A percentile compares a stretch with the other conserved stretches of the same genome.
phyloP scores from a whole-genome alignment of 768 basidiomycete species.

The Lactarius sp. region DNA sequence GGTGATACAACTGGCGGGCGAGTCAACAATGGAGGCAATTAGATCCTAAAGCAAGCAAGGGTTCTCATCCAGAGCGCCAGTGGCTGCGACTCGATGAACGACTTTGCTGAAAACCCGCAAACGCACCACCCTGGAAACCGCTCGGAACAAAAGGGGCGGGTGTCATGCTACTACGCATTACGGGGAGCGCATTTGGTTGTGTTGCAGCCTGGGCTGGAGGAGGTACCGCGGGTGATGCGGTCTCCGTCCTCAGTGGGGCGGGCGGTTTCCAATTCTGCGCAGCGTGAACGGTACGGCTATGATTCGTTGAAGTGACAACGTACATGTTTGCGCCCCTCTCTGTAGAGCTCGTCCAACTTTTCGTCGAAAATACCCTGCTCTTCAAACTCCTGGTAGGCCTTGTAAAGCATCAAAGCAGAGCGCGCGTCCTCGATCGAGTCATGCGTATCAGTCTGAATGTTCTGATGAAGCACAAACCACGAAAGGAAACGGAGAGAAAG shows the following conservation, averaged over 20 bases:
- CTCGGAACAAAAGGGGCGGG: conserved; percentile 16
- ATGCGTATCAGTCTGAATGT: conserved; percentile 91
- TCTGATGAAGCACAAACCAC: conserved; percentile 88
- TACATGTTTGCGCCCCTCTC: conserved; percentile 70
- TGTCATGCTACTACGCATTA: conserved; percentile 20
- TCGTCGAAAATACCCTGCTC: conserved; percentile 74
- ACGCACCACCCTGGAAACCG: conserved; percentile 18
- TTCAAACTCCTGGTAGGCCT: conserved; percentile 73
- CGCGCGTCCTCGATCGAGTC: conserved; percentile 98
- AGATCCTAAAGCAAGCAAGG: not conserved
- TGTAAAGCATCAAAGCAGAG: conserved; percentile 80
- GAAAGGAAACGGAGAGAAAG: conserved; percentile 89
- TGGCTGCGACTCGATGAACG: conserved; percentile 17
- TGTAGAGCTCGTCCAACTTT: conserved; percentile 81
- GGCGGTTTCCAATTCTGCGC: conserved; percentile 58
- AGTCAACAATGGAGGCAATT: not conserved
- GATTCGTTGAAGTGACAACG: conserved; percentile 29
- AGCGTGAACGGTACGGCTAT: not conserved
- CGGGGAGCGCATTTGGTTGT: conserved; percentile 20
- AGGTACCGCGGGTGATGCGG: conserved; percentile 1
- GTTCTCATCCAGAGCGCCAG: conserved; percentile 12
- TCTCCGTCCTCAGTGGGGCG: conserved; percentile 20
- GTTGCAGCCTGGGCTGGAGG: conserved; percentile 20
- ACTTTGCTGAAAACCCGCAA: conserved; percentile 19
- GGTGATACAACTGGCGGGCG: not conserved